These are phyloP conservation scores for Lactarius vividus DNA, from an alignment of 768 basidiomycete genomes.

Conservation along the genomic window DNA sequence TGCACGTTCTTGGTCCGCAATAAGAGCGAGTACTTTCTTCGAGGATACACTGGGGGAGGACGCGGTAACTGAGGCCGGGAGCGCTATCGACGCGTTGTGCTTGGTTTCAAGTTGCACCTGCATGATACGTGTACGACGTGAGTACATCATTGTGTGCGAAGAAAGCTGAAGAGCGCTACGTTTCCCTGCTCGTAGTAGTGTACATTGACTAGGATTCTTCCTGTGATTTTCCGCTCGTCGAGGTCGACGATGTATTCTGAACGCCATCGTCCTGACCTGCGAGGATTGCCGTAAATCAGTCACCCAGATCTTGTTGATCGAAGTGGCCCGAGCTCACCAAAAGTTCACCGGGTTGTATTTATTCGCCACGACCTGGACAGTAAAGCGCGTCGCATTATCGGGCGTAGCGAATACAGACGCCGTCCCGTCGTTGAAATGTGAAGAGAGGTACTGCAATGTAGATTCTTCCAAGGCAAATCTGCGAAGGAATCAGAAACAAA, in stretches of 20 bases:
- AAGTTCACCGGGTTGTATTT: conserved; percentile 93
- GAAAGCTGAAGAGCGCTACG: conserved; percentile 42
- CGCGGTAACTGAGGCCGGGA: conserved; percentile 57
- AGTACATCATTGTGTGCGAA: neutral
- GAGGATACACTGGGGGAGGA: conserved; percentile 52
- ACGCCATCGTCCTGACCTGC: conserved; percentile 93
- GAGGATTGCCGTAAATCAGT: neutral
- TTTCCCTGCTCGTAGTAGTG: conserved; percentile 99
- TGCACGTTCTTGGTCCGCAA: conserved; percentile 73
- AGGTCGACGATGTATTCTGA: conserved; percentile 80
- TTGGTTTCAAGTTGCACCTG: conserved; percentile 89
- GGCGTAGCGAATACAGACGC: conserved; percentile 64
- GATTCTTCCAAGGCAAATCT: conserved; percentile 73
- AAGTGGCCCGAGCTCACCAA: conserved; percentile 55
- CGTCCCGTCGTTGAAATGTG: conserved; percentile 84
- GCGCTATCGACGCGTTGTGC: conserved; percentile 61
- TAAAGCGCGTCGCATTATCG: conserved; percentile 47
- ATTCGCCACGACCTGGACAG: conserved; percentile 87
- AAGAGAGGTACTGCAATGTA: conserved; percentile 61
- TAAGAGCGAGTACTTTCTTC: conserved; percentile 74
- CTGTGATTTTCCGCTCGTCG: conserved; percentile 57
- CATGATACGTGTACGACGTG: neutral
- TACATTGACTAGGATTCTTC: conserved; percentile 76
- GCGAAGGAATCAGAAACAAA: conserved; percentile 8
- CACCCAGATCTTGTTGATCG: neutral